Percentiles rank a stretch among this genome's conserved stretches.
These are phyloP conservation scores for Botrytis medusae DNA, from an alignment of 2,329 filamentous ascomycete genomes.

Conservation along the genomic window DNA sequence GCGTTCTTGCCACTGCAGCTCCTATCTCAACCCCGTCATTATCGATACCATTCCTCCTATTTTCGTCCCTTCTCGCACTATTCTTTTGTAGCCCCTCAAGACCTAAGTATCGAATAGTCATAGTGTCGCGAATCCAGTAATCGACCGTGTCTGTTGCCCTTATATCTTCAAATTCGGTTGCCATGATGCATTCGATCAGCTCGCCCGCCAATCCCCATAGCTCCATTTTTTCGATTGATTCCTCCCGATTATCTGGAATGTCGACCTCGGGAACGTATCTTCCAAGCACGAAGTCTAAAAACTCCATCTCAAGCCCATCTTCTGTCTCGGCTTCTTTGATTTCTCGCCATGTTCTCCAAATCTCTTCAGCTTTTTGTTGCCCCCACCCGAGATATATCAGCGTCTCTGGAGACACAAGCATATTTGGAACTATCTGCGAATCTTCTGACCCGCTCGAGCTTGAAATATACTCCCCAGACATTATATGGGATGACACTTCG, in stretches of 20 bases:
- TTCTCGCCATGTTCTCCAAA: not conserved
- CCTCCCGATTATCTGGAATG: not conserved
- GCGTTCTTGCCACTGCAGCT: not conserved
- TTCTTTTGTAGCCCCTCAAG: not conserved
- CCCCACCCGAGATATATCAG: not conserved
- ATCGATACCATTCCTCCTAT: not conserved
- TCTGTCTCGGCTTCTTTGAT: not conserved
- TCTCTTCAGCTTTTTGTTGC: not conserved
- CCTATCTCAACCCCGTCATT: not conserved
- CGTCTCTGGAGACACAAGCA: not conserved
- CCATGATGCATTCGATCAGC: not conserved
- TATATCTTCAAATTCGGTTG: not conserved
- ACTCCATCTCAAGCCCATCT: not conserved
- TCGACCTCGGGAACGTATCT: not conserved
- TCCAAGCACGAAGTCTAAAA: not conserved
- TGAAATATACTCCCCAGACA: not conserved
- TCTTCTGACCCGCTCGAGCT: not conserved
- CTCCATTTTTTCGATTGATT: not conserved
- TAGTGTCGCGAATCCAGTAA: not conserved
- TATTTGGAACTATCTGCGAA: not conserved
- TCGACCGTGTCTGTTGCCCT: not conserved
- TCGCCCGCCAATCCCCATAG: not conserved
- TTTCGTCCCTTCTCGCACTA: not conserved
- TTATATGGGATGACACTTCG: not conserved
- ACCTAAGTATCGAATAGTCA: not conserved